Base-by-base conservation (phyloP, 192 early-diverging fungal species). In the Linnemannia zychae region DNA sequence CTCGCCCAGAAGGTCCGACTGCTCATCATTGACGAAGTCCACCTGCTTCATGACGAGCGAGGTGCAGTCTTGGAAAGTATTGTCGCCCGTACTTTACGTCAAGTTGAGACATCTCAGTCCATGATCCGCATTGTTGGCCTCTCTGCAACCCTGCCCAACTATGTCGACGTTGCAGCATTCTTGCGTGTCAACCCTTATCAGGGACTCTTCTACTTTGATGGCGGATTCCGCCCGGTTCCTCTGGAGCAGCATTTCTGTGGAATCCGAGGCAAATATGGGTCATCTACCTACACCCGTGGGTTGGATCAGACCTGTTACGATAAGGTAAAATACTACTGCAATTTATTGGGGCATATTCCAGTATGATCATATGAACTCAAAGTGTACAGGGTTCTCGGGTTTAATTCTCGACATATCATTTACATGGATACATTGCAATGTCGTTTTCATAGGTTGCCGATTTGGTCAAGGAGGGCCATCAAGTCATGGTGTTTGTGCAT, bases 401-500 rank as follows among this genome's bases (percentile, higher is more conserved):
- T 44, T 44, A 9, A 9, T 44, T 44, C 3, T 5, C 6, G 44
- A 71, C 4, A 11, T 13, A 37, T 6, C n/a, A 31, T 31, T 38
- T 52, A 60, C 44, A 36, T 49, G n/a, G n/a, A 13, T 36, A 44
- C 20, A 65, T 38, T 71, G 13, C 34, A 18, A 31, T 44, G 16
- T 53, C 66, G 11, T 68, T n/a, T n/a, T n/a, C 37, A 24, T 72
- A 89, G 88, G 93, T 94, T 31, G 82, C 86, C 31, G 89, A 90
- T 24, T 87, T 96, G 17, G 93, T 99, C 49, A 90, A 92, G 0
- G 92, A 95, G 34, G 96, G 96, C 0, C 94, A 97, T 87, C 99
- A 99, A 87, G 98, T 99, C 34, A 99, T 99, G 98, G 97, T 99
- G 9, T 99, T 99, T 93, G 99, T 99, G 46, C 98, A 99, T 78